Evolutionary conservation across 352 stramenopile genomes (phyloP).

Genomic region (Lagenidium sp.): DNA sequence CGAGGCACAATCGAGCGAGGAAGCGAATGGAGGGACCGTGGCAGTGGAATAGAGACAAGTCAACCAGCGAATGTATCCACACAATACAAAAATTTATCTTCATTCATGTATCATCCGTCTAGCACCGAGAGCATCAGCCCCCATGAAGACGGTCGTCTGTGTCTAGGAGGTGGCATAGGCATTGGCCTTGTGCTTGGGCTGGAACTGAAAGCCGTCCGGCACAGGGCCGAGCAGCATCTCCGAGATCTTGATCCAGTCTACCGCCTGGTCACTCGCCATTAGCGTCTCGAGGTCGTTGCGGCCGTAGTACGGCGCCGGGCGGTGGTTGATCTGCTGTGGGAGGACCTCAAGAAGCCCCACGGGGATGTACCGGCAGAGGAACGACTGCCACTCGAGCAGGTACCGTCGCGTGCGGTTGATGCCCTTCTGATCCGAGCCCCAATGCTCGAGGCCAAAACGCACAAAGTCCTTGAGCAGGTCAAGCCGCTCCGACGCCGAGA

Average conservation of each 20-base stretch:
- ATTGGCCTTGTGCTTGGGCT: conserved; percentile 98
- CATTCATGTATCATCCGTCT: no score
- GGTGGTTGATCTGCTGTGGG: conserved; percentile 97
- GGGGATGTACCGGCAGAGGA: conserved; percentile 97
- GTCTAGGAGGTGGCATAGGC: conserved; percentile 53
- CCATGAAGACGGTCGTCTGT: background rate
- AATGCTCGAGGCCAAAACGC: conserved; percentile 98
- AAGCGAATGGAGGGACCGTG: background rate
- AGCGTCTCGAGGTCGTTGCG: conserved; percentile 97
- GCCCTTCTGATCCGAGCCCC: conserved; percentile 97
- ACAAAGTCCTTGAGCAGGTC: conserved; percentile 97
- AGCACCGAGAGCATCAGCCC: background rate
- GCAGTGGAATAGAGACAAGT: background rate
- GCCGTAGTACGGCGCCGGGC: conserved; percentile 89
- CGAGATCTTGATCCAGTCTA: conserved; percentile 99
- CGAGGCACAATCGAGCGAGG: background rate
- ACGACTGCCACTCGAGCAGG: conserved; percentile 98
- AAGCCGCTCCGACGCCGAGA: conserved; percentile 93
- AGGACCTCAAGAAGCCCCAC: conserved; percentile 94
- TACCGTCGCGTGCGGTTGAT: conserved; percentile 98
- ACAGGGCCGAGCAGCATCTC: conserved; percentile 97
- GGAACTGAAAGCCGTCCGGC: conserved; percentile 88
- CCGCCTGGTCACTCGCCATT: conserved; percentile 91
- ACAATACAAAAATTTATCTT: no score
- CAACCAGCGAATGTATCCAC: background rate